Evolutionary conservation across 164 flowering plant genomes (phyloP).

Genomic region (Aristolochia californica): DNA sequence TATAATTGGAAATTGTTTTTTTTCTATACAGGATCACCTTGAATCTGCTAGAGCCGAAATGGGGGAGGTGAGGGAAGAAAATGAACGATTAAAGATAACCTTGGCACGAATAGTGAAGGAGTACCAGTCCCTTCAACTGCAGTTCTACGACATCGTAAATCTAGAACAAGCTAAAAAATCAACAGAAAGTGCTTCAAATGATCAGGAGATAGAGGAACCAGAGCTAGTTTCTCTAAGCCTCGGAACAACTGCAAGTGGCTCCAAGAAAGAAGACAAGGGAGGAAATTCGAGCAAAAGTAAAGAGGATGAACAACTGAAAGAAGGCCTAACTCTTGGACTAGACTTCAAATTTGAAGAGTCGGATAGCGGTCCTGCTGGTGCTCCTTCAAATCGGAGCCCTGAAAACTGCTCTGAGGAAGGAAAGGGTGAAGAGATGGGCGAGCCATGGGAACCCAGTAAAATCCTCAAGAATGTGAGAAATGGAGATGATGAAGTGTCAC

Average conservation of each 20-base stretch:
- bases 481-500: slow-evolving; percentile 43
- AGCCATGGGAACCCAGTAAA: slow-evolving; percentile 47
- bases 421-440: slow-evolving; percentile 28
- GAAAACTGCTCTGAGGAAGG: slow-evolving; percentile 29
- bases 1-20: too few species aligned
- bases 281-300: slow-evolving; percentile 11
- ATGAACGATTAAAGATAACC: slow-evolving; percentile 44
- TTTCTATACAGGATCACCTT: slow-evolving; percentile 40
- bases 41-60: slow-evolving; percentile 58
- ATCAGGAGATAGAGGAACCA: slow-evolving; percentile 35
- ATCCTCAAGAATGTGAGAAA: slow-evolving; percentile 24
- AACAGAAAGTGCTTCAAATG: slow-evolving; percentile 3
- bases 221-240: slow-evolving; percentile 65
- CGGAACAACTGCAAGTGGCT: slow-evolving; percentile 35
- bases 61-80: slow-evolving; percentile 65
- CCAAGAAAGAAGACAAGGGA: slow-evolving; percentile 24
- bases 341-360: slow-evolving; percentile 22
- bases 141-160: slow-evolving; percentile 28
- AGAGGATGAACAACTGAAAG: slow-evolving; percentile 18
- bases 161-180: slow-evolving; percentile 26
- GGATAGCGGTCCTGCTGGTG: slow-evolving; percentile 7
- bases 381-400: slow-evolving; percentile 17
- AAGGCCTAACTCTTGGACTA: slow-evolving; percentile 33
- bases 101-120: slow-evolving; percentile 43
- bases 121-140: slow-evolving; percentile 45